Conservation (phyloP, 1,284 basidiomycete species). For the Caloboletus inedulis region DNA sequence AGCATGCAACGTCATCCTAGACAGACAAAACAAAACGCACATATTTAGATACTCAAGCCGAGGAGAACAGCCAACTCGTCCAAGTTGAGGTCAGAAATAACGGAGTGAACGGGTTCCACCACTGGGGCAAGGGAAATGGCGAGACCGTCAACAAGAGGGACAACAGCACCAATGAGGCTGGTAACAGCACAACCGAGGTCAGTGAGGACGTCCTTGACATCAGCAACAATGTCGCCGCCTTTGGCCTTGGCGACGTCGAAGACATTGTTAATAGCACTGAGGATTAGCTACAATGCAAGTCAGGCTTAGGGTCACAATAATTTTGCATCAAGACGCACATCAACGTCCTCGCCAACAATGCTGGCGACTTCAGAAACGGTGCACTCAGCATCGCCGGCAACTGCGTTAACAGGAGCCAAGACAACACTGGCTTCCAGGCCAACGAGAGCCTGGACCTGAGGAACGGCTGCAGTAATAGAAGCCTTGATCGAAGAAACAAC, state of each 20-base stretch:
- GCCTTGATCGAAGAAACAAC: slow-evolving; percentile 33
- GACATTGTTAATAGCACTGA: slow-evolving; percentile 31
- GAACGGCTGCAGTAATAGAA: slow-evolving; percentile 31
- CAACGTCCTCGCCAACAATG: slow-evolving; percentile 30
- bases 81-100: not conserved
- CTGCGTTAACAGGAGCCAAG: slow-evolving; percentile 34
- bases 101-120: not conserved
- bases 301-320: not conserved
- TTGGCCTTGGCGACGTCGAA: not conserved
- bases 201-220: slow-evolving; percentile 28
- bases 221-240: slow-evolving; percentile 16
- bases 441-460: slow-evolving; percentile 35
- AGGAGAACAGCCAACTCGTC: slow-evolving; percentile 10
- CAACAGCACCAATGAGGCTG: slow-evolving; percentile 32
- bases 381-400: slow-evolving; percentile 16
- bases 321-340: slow-evolving; percentile 9
- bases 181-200: slow-evolving; percentile 31
- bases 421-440: slow-evolving; percentile 31
- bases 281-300: slow-evolving; percentile 26
- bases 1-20: not conserved
- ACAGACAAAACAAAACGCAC: not conserved
- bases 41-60: slow-evolving; percentile 8
- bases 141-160: slow-evolving; percentile 32
- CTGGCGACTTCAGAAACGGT: slow-evolving; percentile 31
- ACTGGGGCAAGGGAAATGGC: slow-evolving; percentile 16